These are phyloP conservation scores for Osmanthus fragrans DNA, from an alignment of 257 asterid genomes.

Conservation along the genomic window DNA sequence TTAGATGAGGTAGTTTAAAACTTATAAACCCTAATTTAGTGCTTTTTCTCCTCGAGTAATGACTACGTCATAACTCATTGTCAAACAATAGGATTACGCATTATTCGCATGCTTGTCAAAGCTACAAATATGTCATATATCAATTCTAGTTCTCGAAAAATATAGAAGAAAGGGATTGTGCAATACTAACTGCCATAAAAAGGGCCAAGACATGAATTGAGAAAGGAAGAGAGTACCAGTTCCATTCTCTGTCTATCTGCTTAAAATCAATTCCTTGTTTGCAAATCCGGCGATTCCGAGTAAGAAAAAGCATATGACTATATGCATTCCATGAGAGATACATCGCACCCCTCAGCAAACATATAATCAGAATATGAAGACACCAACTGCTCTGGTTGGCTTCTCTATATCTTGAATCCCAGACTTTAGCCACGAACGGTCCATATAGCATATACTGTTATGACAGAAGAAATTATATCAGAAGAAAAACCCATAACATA, in stretches of 20 bases:
- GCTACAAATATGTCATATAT: neutral
- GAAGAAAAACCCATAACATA: neutral
- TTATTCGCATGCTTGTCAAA: neutral
- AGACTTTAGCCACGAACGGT: constrained; percentile 54
- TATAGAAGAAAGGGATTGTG: neutral
- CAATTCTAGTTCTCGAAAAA: neutral
- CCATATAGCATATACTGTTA: constrained; percentile 61
- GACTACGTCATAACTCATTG: too few relatives aligned
- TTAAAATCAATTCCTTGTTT: constrained; percentile 69
- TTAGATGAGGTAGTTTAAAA: too few relatives aligned
- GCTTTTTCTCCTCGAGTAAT: too few relatives aligned
- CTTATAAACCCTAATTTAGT: too few relatives aligned
- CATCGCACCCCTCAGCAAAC: constrained; percentile 46
- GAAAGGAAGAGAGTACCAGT: constrained; percentile 49
- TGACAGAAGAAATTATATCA: neutral
- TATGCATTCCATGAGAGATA: constrained; percentile 60
- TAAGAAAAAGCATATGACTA: constrained; percentile 75
- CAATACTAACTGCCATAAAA: too few relatives aligned
- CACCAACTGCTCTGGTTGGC: constrained; percentile 50
- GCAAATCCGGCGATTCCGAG: constrained; percentile 63
- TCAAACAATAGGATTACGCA: neutral
- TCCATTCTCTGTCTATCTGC: constrained; percentile 88
- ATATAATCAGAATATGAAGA: constrained; percentile 59
- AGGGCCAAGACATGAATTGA: neutral
- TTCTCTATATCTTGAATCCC: constrained; percentile 49